Percentiles rank a stretch among this genome's conserved stretches.
phyloP scores from a whole-genome alignment of 306 rosid genomes.

The Cucurbita argyrosperma region DNA sequence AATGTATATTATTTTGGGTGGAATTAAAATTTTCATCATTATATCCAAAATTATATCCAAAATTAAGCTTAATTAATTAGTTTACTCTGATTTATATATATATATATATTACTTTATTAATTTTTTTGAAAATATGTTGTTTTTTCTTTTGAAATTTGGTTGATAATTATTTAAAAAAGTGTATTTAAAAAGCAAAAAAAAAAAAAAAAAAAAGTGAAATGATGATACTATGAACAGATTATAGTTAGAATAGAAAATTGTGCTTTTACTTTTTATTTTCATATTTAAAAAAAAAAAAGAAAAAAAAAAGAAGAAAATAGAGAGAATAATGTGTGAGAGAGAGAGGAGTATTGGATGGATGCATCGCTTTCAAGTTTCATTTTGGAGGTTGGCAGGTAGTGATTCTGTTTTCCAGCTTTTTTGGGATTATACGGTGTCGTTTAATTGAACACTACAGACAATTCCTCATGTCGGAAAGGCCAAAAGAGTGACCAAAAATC shows the following conservation, averaged over 20 bases:
- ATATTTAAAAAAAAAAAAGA: too few species aligned
- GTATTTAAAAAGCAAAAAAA: neutral
- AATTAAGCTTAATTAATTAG: neutral
- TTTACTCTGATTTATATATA: neutral
- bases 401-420: neutral
- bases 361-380: neutral
- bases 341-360: neutral
- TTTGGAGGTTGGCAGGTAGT: neutral
- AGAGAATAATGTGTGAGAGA: neutral
- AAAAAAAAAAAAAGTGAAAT: neutral
- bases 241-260: too few species aligned
- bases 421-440: conserved; percentile 1
- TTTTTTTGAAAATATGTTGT: neutral
- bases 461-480: neutral
- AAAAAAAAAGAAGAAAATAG: too few species aligned
- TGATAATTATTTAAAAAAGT: neutral
- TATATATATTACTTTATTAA: neutral
- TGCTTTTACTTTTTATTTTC: too few species aligned
- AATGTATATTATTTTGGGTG: neutral
- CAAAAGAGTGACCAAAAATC: neutral
- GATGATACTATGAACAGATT: neutral
- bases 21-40: neutral
- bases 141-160: neutral
- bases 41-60: neutral
- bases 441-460: neutral